Base-by-base conservation (phyloP, 164 flowering plant genomes). In the Euptelea pleiosperma region DNA sequence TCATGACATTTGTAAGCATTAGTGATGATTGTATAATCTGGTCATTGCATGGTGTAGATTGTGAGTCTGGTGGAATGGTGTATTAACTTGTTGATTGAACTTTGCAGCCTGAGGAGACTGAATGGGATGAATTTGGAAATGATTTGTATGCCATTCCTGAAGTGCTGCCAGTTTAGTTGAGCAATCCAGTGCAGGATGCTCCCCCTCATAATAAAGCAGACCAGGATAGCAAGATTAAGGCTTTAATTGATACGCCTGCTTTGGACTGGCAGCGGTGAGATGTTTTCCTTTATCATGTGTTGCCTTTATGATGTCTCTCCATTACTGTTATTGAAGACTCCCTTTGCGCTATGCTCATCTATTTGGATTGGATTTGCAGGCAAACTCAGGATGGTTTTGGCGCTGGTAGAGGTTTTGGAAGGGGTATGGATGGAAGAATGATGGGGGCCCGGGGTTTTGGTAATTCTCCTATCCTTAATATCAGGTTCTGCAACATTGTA, bases 101-200 rank as follows among this genome's bases (percentile, higher is more conserved):
- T 50, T 64, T 65, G 63, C 64, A 94, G 96, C 73, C 77, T 46
- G 96, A 86, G 35, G 96, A 87, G 47, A 60, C 78, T 5, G 97
- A 88, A 37, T 91, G 91, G 89, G 97, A 91, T 77, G 96, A 87
- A 57, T 89, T 91, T 79, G 96, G 96, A 29, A 82, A 78, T 73
- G 98, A 94, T 70, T 70, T 94, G 30, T 94, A 94, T 74, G 82
- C 91, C 11, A 82, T 84, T 64, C 96, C 97, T 43, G 95, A 89
- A 60, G 75, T 60, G 6, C 34, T 63, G 18, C 87, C 82, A 33
- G 78, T 67, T 36, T 87, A 75, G 48, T 58, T 76, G 8, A 78
- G 67, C 52, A 71, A 74, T 60, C 76, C 66, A 5, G 36, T 69
- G 30, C 86, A 71, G 50, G 96, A 84, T 67, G 83, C 74, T 64